A percentile compares a stretch with the other conserved stretches of the same genome.
Conservation (phyloP, 1,284 basidiomycete species). For the Ustilago nuda region DNA sequence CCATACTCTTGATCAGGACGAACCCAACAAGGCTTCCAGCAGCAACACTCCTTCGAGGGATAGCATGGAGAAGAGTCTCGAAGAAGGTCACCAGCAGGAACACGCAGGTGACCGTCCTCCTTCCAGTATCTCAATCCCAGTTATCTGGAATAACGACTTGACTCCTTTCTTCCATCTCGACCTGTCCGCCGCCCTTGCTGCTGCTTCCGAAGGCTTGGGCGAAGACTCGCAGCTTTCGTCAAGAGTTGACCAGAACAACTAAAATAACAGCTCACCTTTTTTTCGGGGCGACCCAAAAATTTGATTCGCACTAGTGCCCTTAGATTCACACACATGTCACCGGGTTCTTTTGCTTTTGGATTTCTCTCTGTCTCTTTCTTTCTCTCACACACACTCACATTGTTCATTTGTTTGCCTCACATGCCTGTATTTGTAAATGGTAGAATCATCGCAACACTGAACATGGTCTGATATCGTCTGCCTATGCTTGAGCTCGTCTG, state of each 20-base stretch:
- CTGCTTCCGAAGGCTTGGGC: slow-evolving; percentile 71
- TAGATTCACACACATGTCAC: background rate
- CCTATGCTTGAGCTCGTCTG: no score
- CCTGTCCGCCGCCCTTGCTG: slow-evolving; percentile 78
- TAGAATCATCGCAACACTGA: background rate
- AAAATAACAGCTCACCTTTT: background rate
- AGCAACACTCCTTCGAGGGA: slow-evolving; percentile 14
- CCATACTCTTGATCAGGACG: slow-evolving; percentile 18
- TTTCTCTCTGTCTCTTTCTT: background rate
- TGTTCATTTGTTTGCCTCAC: background rate
- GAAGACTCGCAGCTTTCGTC: slow-evolving; percentile 32
- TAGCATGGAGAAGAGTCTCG: slow-evolving; percentile 38
- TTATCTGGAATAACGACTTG: slow-evolving; percentile 69
- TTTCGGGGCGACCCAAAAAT: background rate
- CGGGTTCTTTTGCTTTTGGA: background rate
- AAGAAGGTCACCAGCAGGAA: slow-evolving; percentile 10
- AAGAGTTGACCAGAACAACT: slow-evolving; percentile 21
- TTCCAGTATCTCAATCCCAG: slow-evolving; percentile 54
- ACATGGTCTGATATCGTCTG: no score
- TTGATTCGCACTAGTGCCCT: background rate
- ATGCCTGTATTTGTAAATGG: slow-evolving; percentile 18
- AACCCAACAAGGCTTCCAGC: slow-evolving; percentile 1
- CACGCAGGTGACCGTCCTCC: slow-evolving; percentile 9
- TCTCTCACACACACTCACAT: background rate
- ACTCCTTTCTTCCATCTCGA: slow-evolving; percentile 92